Percentiles rank a stretch among this genome's conserved stretches.
These are phyloP conservation scores for Craterostigma plantagineum DNA, from an alignment of 257 asterid species.

Conservation along the genomic window DNA sequence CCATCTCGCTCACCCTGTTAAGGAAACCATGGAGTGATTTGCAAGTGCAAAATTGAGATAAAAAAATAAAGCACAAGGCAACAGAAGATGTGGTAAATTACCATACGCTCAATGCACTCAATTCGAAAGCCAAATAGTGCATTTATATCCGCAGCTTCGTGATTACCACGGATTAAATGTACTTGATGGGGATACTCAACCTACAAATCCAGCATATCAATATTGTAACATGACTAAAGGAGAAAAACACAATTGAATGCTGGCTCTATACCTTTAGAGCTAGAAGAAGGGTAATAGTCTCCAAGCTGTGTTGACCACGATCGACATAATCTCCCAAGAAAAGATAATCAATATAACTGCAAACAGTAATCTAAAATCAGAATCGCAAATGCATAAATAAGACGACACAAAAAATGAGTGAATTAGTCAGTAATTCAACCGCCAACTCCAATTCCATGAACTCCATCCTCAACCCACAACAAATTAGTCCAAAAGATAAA, in stretches of 20 bases:
- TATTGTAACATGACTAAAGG: background rate
- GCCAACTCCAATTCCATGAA: no score
- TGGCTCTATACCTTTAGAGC: background rate
- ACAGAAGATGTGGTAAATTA: conserved; percentile 11
- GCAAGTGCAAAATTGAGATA: conserved; percentile 1
- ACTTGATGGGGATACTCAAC: conserved; percentile 79
- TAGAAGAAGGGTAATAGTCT: conserved; percentile 83
- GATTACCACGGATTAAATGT: conserved; percentile 93
- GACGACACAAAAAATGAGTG: no score
- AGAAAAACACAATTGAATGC: background rate
- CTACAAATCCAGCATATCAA: conserved; percentile 21
- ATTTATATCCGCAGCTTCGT: conserved; percentile 98
- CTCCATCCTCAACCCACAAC: no score
- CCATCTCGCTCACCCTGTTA: conserved; percentile 98
- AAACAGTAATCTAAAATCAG: no score
- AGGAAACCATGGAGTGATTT: conserved; percentile 12
- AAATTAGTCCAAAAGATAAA: no score
- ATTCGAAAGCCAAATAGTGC: conserved; percentile 98
- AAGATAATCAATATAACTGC: conserved; percentile 90
- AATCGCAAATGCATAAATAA: no score
- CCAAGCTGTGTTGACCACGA: conserved; percentile 99
- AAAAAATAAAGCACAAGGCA: conserved; percentile 8
- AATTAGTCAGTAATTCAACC: no score
- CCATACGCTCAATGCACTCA: conserved; percentile 99
- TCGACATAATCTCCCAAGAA: conserved; percentile 99